A percentile compares a stretch with the other conserved stretches of the same genome.
phyloP scores from a whole-genome alignment of 2,329 filamentous ascomycete genomes.

The Pseudopyrenochaeta lycopersici region DNA sequence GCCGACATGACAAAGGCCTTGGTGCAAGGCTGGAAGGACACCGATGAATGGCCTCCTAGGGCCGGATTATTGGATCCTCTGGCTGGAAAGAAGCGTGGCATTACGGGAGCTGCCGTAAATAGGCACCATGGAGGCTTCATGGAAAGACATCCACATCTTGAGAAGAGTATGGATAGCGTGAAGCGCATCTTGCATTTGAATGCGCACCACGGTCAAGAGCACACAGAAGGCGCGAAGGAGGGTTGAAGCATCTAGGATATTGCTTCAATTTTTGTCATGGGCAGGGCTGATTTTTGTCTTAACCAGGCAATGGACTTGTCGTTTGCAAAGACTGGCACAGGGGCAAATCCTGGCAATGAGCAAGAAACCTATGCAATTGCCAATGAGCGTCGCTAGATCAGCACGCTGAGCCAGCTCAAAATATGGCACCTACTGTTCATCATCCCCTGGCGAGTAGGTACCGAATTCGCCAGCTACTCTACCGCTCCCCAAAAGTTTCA shows the following conservation, averaged over 20 bases:
- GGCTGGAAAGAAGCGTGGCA: slow-evolving; percentile 47
- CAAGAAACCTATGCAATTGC: too few species aligned
- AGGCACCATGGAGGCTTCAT: slow-evolving; percentile 41
- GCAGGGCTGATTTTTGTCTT: not conserved
- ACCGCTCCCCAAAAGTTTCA: too few species aligned
- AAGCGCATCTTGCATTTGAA: slow-evolving; percentile 55
- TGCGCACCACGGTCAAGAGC: slow-evolving; percentile 8
- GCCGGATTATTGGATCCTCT: slow-evolving; percentile 59
- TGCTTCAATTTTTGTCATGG: not conserved
- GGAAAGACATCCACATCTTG: slow-evolving; percentile 51
- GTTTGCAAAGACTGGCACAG: too few species aligned
- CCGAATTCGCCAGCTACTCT: too few species aligned
- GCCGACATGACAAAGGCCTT: slow-evolving; percentile 80
- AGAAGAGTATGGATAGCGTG: slow-evolving; percentile 55
- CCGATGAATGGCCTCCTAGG: slow-evolving; percentile 90
- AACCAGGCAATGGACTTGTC: too few species aligned
- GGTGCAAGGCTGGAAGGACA: slow-evolving; percentile 90
- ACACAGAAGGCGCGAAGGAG: slow-evolving; percentile 15
- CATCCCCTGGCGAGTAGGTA: too few species aligned
- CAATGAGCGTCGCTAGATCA: too few species aligned
- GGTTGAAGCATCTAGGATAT: slow-evolving; percentile 8
- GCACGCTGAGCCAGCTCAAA: too few species aligned
- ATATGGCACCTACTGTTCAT: too few species aligned
- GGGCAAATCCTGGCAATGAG: too few species aligned
- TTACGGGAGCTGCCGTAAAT: slow-evolving; percentile 17